Evolutionary conservation across 106 monocot species (phyloP).

Genomic region (Dioscorea alata): DNA sequence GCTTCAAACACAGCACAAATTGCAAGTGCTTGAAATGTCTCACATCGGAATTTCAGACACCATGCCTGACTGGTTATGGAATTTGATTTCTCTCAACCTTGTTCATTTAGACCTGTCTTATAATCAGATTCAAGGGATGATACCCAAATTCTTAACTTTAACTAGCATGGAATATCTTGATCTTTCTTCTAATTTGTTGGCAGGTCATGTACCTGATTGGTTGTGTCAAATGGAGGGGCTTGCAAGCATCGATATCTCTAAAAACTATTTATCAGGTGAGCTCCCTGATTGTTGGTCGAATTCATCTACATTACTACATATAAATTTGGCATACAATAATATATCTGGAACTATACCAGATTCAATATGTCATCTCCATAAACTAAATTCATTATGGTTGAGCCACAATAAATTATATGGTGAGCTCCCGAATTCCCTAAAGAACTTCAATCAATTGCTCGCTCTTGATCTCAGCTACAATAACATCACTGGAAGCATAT

Average conservation of each 20-base stretch:
- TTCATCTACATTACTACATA: neutral
- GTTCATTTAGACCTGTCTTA: conserved; percentile 12
- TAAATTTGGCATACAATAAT: conserved; percentile 8
- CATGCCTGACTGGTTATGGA: conserved; percentile 32
- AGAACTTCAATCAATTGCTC: neutral
- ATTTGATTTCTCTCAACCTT: neutral
- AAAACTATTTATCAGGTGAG: conserved; percentile 1
- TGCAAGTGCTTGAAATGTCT: conserved; percentile 8
- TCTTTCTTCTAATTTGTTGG: conserved; percentile 7
- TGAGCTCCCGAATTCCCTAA: conserved; percentile 12
- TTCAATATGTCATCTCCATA: neutral
- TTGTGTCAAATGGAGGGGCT: neutral
- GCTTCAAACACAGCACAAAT: conserved; percentile 16
- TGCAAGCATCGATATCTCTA: neutral
- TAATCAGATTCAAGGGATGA: conserved; percentile 17
- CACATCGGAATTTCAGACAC: conserved; percentile 8
- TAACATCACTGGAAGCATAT: neutral
- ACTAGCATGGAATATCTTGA: neutral
- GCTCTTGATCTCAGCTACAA: neutral
- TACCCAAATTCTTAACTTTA: neutral
- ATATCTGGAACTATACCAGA: conserved; percentile 1
- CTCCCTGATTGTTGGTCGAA: conserved; percentile 12
- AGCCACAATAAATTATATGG: conserved; percentile 16
- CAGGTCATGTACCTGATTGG: neutral
- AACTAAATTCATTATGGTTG: conserved; percentile 12